These are phyloP conservation scores for Sporothrix globosa DNA, from an alignment of 2,329 filamentous ascomycete species.

Conservation along the genomic window DNA sequence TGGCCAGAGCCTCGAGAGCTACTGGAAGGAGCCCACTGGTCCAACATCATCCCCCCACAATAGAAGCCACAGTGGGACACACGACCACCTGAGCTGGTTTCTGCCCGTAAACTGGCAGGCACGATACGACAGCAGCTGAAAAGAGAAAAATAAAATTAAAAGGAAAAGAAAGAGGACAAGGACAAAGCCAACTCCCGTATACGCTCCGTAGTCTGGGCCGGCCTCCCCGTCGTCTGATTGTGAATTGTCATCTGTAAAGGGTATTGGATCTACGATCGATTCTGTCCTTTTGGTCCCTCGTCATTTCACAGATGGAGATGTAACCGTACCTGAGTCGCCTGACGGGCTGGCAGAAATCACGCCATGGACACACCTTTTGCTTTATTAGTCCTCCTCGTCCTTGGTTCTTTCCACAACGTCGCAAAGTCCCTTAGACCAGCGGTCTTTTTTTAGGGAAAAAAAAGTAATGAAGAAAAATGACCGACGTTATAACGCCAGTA, in stretches of 20 bases:
- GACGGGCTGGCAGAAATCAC: neutral
- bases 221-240: conserved; percentile 15
- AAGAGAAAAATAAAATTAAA: neutral
- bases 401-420: neutral
- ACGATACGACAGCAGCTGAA: neutral
- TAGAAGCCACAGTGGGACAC: conserved; percentile 10
- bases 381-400: neutral
- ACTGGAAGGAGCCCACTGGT: too few relatives aligned
- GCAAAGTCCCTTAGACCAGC: neutral
- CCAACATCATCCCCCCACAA: too few relatives aligned
- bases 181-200: neutral
- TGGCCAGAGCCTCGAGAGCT: too few relatives aligned
- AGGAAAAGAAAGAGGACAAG: neutral
- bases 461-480: neutral
- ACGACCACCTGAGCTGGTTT: conserved; percentile 2
- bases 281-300: neutral
- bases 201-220: conserved; percentile 20
- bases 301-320: neutral
- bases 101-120: neutral
- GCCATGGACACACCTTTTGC: neutral
- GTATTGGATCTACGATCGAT: too few relatives aligned
- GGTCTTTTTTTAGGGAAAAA: too few relatives aligned
- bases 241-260: neutral
- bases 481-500: neutral
- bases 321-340: neutral